Conservation (phyloP, 1,139 yeast genomes). For the Pichia sp. region DNA sequence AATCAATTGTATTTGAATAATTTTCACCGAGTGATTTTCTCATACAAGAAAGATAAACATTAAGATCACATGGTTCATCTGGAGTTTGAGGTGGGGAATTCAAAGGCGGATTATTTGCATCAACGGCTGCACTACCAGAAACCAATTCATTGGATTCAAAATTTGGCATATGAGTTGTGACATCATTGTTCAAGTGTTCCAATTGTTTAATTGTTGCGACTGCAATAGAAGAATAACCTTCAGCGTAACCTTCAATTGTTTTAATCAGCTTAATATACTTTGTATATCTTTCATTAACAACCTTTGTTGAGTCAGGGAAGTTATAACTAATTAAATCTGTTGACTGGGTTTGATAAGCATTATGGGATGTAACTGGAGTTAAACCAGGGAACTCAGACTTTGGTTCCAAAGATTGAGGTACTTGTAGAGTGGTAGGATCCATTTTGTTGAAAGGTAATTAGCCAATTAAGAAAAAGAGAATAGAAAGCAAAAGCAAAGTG, state of each 20-base stretch:
- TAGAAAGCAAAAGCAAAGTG: no score
- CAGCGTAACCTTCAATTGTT: conserved; percentile 21
- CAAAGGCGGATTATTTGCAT: conserved; percentile 10
- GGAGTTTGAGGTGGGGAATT: conserved; percentile 11
- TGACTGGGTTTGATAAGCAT: background rate
- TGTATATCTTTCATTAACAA: conserved; percentile 26
- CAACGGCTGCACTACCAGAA: conserved; percentile 21
- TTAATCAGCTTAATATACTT: conserved; percentile 28
- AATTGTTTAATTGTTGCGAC: conserved; percentile 19
- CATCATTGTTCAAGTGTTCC: conserved; percentile 22
- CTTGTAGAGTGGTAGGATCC: background rate
- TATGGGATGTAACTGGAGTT: background rate
- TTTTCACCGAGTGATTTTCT: conserved; percentile 19
- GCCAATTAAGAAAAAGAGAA: no score
- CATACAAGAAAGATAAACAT: conserved; percentile 23
- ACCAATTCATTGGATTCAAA: conserved; percentile 27
- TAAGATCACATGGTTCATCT: conserved; percentile 9
- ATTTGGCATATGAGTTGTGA: conserved; percentile 21
- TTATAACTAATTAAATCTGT: conserved; percentile 13
- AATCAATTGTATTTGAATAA: conserved; percentile 16
- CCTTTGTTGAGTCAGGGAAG: conserved; percentile 23
- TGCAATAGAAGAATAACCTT: conserved; percentile 21
- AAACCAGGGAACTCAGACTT: background rate
- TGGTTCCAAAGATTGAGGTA: background rate
- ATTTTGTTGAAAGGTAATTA: no score